Conservation (phyloP, 2,329 filamentous ascomycete species). For the Pestalotiopsis sp. region DNA sequence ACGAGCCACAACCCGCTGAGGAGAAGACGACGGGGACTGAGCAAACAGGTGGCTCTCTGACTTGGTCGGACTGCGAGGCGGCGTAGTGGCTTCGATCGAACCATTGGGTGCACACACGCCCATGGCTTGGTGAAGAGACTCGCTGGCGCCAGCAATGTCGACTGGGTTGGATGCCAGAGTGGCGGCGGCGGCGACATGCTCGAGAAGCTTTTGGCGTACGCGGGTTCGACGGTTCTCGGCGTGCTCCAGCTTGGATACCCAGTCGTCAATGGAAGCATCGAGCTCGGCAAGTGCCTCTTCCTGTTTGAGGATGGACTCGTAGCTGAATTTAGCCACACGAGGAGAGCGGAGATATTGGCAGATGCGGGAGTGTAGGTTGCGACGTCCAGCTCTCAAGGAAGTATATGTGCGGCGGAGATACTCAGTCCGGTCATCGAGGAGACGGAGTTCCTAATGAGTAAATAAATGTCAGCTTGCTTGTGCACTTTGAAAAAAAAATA, state of each 20-base stretch:
- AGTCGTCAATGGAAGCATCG: constrained; percentile 78
- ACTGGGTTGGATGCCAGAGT: constrained; percentile 45
- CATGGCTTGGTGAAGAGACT: constrained; percentile 46
- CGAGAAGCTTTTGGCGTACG: constrained; percentile 78
- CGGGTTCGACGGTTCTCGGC: constrained; percentile 77
- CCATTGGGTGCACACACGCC: constrained; percentile 39
- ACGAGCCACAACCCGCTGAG: constrained; percentile 54
- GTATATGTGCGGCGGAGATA: constrained; percentile 79
- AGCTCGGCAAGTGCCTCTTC: constrained; percentile 79
- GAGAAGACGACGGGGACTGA: constrained; percentile 46
- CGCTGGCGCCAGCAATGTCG: constrained; percentile 37
- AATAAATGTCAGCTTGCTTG: constrained; percentile 15
- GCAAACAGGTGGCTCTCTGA: constrained; percentile 31
- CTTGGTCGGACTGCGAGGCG: constrained; percentile 63
- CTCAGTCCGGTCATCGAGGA: constrained; percentile 77
- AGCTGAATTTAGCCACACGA: constrained; percentile 71
- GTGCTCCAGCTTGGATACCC: constrained; percentile 78
- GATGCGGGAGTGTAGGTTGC: constrained; percentile 76
- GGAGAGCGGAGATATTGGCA: constrained; percentile 77
- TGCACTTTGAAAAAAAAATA: neutral
- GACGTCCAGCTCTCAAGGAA: constrained; percentile 73
- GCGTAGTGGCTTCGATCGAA: constrained; percentile 53
- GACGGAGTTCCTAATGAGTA: constrained; percentile 66
- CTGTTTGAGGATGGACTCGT: constrained; percentile 76
- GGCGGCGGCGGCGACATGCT: constrained; percentile 76